Percentiles rank a stretch among this genome's conserved stretches.
These are phyloP conservation scores for Boletales sp. DNA, from an alignment of 768 basidiomycete genomes.

Conservation along the genomic window DNA sequence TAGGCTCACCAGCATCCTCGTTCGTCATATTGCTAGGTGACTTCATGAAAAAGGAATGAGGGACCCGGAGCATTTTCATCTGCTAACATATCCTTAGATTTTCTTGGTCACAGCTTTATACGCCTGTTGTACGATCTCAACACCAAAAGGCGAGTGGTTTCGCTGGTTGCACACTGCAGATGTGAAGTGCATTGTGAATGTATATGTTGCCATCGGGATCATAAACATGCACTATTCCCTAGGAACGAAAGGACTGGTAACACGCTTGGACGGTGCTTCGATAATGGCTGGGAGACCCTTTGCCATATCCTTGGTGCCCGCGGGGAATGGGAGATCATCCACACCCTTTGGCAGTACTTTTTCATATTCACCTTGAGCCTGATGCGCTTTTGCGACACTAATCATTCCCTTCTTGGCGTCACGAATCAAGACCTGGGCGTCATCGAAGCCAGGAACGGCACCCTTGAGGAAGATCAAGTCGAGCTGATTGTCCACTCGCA, in stretches of 20 bases:
- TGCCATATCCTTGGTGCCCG: constrained; percentile 77
- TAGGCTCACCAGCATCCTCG: neutral
- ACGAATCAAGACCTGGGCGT: constrained; percentile 78
- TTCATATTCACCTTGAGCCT: constrained; percentile 68
- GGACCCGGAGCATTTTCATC: no score
- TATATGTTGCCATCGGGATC: constrained; percentile 3
- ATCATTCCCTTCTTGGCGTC: constrained; percentile 89
- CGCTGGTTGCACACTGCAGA: neutral
- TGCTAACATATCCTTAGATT: no score
- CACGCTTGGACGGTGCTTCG: constrained; percentile 67
- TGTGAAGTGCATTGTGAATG: neutral
- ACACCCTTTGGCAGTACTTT: constrained; percentile 82
- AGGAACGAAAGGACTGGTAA: constrained; percentile 78
- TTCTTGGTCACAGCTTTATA: no score
- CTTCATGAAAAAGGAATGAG: neutral
- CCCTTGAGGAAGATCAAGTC: constrained; percentile 91
- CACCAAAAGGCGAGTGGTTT: neutral
- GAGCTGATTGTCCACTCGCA: constrained; percentile 81
- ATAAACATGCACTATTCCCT: constrained; percentile 45
- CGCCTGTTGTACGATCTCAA: neutral
- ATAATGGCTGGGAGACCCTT: constrained; percentile 61
- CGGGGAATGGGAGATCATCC: constrained; percentile 86
- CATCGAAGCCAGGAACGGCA: constrained; percentile 86
- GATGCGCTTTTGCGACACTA: constrained; percentile 57
- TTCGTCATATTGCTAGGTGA: neutral